Conservation (phyloP, 2,329 filamentous ascomycete species). For the Coniella lustricola region DNA sequence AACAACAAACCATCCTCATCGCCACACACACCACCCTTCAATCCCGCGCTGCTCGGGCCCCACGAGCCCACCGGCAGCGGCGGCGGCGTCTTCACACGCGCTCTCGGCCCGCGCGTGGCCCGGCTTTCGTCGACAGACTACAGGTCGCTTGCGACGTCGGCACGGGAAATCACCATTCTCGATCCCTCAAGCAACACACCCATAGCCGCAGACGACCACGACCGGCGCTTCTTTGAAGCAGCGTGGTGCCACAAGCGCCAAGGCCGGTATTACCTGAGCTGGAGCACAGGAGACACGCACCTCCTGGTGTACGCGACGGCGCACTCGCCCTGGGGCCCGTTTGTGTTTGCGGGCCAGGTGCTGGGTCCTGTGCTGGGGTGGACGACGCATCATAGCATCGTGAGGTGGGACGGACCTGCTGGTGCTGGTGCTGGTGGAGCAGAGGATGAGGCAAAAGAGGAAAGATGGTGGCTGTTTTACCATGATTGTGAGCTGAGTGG, state of each 20-base stretch:
- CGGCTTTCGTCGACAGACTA: constrained; percentile 55
- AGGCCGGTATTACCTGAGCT: constrained; percentile 67
- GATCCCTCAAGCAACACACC: constrained; percentile 53
- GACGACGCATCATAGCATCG: constrained; percentile 77
- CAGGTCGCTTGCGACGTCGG: constrained; percentile 48
- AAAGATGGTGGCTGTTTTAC: constrained; percentile 65
- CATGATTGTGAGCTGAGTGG: constrained; percentile 65
- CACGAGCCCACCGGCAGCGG: constrained; percentile 52
- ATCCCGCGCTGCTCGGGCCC: constrained; percentile 45
- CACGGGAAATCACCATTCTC: constrained; percentile 57
- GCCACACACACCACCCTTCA: constrained; percentile 37
- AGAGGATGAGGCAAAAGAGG: too few relatives aligned
- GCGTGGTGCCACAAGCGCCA: constrained; percentile 71
- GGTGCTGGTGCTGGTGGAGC: too few relatives aligned
- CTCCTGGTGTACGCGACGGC: constrained; percentile 64
- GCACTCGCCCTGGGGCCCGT: constrained; percentile 60
- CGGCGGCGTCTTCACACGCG: too few relatives aligned
- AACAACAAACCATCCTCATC: too few relatives aligned
- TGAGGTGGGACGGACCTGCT: constrained; percentile 41
- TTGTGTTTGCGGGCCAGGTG: constrained; percentile 64
- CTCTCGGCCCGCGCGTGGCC: constrained; percentile 61
- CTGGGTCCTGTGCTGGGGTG: constrained; percentile 71
- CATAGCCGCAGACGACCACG: constrained; percentile 61
- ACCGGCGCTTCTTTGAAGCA: constrained; percentile 71
- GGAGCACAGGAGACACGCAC: constrained; percentile 73